Base-by-base conservation (phyloP, 305 asterid genomes). In the Caryopteris hybrid region DNA sequence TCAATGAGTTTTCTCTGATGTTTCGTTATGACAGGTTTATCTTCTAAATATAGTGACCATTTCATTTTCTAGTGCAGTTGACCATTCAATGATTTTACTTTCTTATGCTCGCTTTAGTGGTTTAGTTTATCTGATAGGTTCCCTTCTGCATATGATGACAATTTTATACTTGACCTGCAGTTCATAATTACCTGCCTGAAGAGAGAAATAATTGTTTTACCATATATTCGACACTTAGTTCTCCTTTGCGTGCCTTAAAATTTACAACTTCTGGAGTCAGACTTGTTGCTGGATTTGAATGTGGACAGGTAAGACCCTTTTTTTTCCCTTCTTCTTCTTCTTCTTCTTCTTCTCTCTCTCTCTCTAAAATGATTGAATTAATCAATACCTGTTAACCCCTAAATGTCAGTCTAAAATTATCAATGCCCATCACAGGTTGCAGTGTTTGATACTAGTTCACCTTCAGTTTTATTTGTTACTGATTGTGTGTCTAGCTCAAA, bases 261-360 rank as follows among this genome's bases (percentile, higher is more conserved):
- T 85, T 86, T 78, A 68, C 81, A 61, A 67, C 79, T 63, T 81
- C 87, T 70, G 95, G 94, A 20, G 81, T 61, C 76, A 85, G 78
- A 80, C 92, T 95, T 70, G 83, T 84, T 29, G 95, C 80, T 36
- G 97, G 95, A 76, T 88, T 79, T 76, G 95, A 84, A 61, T 81
- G 83, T 77, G 96, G 99, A 64, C 84, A 85, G 95, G 99, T 86
- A 66, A 50, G 72, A 17, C 41, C 64, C 47, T 57, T 29, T 5
- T 3, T 29, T 29, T 29, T 29, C 4, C 6, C 5, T 29, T 29
- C 34, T n/a, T n/a, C n/a, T n/a, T n/a, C n/a, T n/a, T n/a, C n/a
- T n/a, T n/a, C n/a, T n/a, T n/a, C n/a, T n/a, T n/a, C n/a, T n/a
- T n/a, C n/a, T n/a, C n/a, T n/a, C n/a, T n/a, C n/a, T 50, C 10